Percentiles rank a stretch among this genome's conserved stretches.
These are phyloP conservation scores for Termitomyces sp. DNA, from an alignment of 768 basidiomycete species.

Conservation along the genomic window DNA sequence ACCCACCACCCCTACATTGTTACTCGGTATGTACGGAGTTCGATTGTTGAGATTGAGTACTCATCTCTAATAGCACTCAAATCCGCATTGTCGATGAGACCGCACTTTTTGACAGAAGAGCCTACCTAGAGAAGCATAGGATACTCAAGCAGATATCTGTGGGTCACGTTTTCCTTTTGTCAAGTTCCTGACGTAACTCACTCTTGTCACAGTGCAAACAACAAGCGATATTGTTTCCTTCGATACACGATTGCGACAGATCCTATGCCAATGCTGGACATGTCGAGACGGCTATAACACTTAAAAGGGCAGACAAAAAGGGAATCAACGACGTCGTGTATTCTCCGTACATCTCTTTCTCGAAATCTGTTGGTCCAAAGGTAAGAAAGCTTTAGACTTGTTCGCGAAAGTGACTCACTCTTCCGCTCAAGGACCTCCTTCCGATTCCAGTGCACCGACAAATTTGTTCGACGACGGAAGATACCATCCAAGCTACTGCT, in stretches of 20 bases:
- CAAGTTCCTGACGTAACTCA: not conserved
- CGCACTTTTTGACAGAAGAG: conserved; percentile 23
- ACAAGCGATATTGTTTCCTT: conserved; percentile 3
- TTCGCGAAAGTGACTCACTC: not conserved
- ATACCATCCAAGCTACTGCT: not conserved
- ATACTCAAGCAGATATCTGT: conserved; percentile 22
- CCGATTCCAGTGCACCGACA: conserved; percentile 26
- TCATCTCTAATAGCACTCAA: conserved; percentile 25
- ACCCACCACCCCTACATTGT: conserved; percentile 33
- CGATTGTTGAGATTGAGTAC: not conserved
- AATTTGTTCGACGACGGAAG: conserved; percentile 15
- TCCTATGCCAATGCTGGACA: conserved; percentile 24
- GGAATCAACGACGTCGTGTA: conserved; percentile 12
- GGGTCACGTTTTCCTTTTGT: not conserved
- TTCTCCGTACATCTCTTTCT: conserved; percentile 18
- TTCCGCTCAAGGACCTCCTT: conserved; percentile 10
- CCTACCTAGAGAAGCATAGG: conserved; percentile 22
- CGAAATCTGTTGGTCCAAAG: conserved; percentile 26
- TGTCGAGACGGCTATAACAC: conserved; percentile 15
- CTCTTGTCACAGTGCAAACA: conserved; percentile 22
- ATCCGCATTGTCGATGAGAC: conserved; percentile 32
- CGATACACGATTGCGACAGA: conserved; percentile 23
- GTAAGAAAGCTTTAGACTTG: conserved; percentile 12
- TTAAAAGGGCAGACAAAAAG: conserved; percentile 8
- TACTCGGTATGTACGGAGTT: conserved; percentile 24